Base-by-base conservation (phyloP, 768 basidiomycete species). In the Rhodotorula sphaerocarpa region DNA sequence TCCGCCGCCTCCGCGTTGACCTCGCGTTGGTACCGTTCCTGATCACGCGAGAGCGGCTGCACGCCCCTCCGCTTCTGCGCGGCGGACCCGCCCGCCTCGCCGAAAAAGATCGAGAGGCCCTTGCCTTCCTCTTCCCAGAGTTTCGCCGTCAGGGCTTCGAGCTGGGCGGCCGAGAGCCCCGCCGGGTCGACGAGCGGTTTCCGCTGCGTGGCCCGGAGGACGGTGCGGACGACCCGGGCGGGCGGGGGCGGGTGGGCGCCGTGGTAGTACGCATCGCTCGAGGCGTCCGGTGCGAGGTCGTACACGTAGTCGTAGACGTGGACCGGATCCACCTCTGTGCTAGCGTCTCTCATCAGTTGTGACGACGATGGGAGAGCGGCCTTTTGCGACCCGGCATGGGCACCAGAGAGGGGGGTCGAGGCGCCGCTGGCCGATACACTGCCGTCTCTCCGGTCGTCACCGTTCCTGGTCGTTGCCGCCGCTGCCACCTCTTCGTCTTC, bases 231-330 rank as follows among this genome's bases (percentile, higher is more conserved):
- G 31, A 65, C 59, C 21, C 59, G 34, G 5, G 67, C 55, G 2
- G 67, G 67, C 18, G 67, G 67, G 5, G 63, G 59, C 11, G 67
- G 67, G 20, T 65, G 63, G 10, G 63, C 56, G 23, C 67, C 67
- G 50, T 69, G 67, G 59, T 65, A 69, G 53, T 61, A 69, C 9
- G 59, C 57, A 50, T 69, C 67, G 33, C 59, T 42, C 23, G 53
- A 50, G 11, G 43, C 9, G 43, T 58, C 54, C 23, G 63, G 63
- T 0, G 51, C 28, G 36, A 64, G 52, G 43, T 63, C 67, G 33
- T 50, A 64, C 15, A 47, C 47, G 52, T 64, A 58, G 44, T 63
- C 58, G 62, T 68, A 68, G 30, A 47, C 31, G 39, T 68, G 67
- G 3, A 52, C 55, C 15, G 59, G 44, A 50, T 64, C 67, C 48